Evolutionary conservation across 2,329 filamentous ascomycete genomes (phyloP), one percentile per base, ranked within the genome.

Genomic region (Sporothrix schenckii): DNA sequence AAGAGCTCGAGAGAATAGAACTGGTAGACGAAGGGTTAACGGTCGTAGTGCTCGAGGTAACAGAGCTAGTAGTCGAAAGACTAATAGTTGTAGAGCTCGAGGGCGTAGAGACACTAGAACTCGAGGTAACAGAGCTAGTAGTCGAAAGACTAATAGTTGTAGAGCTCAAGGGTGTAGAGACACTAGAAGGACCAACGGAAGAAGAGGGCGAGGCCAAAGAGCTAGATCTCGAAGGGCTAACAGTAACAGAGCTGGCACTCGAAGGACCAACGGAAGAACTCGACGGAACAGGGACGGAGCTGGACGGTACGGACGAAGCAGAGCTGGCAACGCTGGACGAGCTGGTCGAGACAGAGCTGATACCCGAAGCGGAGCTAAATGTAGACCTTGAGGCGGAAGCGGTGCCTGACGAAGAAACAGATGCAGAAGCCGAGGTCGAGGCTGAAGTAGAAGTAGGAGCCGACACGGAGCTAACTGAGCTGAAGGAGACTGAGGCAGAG

Each of bases 241-340:
- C 54, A 10, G 54, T 39, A 4, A 19, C 34, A 24, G 24, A 24
- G 24, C 24, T 24, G 24, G 24, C 24, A 24, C 1, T 24, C 24
- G 24, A 24, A 24, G 24, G 24, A 24, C 24, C 24, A 24, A 24
- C 24, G 24, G 24, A 24, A 24, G 24, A 24, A 24, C 24, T 24
- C 19, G n/a, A 44, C 58, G 9, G 34, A 24, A 34, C 34, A 34
- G 14, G 14, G 14, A 10, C 27, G 24, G 54, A 58, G 13, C 13
- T 24, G 21, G 24, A 34, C 24, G 24, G 2, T 5, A 30, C 11
- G 16, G 21, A 24, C 27, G 63, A 66, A 27, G 24, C 24, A n/a
- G 47, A 34, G 50, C 49, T 19, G 34, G 58, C 47, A 34, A n/a
- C n/a, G 58, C 6, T 53, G n/a, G 41, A n/a, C 47, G 65, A 67